A percentile compares a stretch with the other conserved stretches of the same genome.
These are phyloP conservation scores for Medicago truncatula DNA, from an alignment of 306 rosid genomes.

Conservation along the genomic window MtrunA17r5.0-ANR NC_053049.1:2585001-2585500, in stretches of 20 bases:
- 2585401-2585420: constrained; percentile 28
- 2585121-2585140: not conserved
- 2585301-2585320: not conserved
- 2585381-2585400: not conserved
- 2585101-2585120: not conserved
- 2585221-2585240: not conserved
- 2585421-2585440: not conserved
- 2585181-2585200: not conserved
- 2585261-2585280: not conserved
- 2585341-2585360: constrained; percentile 16
- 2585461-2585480: too few relatives aligned
- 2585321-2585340: constrained; percentile 15
- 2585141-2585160: not conserved
- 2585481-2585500: not conserved
- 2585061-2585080: not conserved
- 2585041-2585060: too few relatives aligned
- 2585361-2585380: accelerated
- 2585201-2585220: accelerated
- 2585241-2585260: not conserved
- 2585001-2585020: not conserved
- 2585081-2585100: not conserved
- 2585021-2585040: too few relatives aligned
- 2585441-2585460: not conserved
- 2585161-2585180: not conserved
- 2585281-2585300: not conserved